Evolutionary conservation across 495 filamentous ascomycete genomes (phyloP).

Genomic region (Cenococcum geophilum): DNA sequence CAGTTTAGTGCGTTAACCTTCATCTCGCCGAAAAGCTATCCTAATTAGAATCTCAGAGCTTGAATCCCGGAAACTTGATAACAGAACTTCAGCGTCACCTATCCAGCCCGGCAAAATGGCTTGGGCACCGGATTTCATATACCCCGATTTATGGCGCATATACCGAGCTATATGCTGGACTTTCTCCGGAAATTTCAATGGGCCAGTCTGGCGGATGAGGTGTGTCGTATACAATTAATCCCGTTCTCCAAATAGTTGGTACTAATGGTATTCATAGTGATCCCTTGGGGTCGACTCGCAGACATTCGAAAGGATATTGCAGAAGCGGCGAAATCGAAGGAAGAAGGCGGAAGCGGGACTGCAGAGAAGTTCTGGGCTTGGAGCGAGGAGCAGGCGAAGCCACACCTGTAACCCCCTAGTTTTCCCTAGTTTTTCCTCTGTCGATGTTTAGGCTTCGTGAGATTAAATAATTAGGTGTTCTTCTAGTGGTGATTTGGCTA

Average conservation of each 20-base stretch:
- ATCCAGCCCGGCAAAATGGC: slow-evolving; percentile 2
- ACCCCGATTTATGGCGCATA: slow-evolving; percentile 28
- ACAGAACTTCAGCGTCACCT: slow-evolving; percentile 35
- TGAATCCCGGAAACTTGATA: slow-evolving; percentile 23
- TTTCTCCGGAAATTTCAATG: slow-evolving; percentile 23
- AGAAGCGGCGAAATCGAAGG: slow-evolving; percentile 6
- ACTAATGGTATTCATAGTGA: slow-evolving; percentile 25
- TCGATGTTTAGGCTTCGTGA: too few species aligned
- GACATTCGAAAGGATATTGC: slow-evolving; percentile 10
- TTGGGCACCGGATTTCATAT: not conserved
- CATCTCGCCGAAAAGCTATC: slow-evolving; percentile 1
- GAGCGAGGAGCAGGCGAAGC: slow-evolving; percentile 33
- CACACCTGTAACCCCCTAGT: slow-evolving; percentile 14
- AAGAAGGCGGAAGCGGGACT: slow-evolving; percentile 31
- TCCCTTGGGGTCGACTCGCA: slow-evolving; percentile 23
- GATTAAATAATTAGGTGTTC: too few species aligned
- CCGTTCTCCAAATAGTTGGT: slow-evolving; percentile 1
- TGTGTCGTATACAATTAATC: not conserved
- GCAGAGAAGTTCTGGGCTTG: slow-evolving; percentile 37
- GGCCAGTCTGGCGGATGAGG: not conserved
- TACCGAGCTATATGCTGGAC: slow-evolving; percentile 33
- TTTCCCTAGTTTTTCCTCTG: too few species aligned
- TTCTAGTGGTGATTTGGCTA: too few species aligned
- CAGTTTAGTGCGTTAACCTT: slow-evolving; percentile 17
- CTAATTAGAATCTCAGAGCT: not conserved